Evolutionary conservation across 2,329 filamentous ascomycete genomes (phyloP), one percentile per base, ranked within the genome.

Genomic region (Beauveria pseudobassiana): DNA sequence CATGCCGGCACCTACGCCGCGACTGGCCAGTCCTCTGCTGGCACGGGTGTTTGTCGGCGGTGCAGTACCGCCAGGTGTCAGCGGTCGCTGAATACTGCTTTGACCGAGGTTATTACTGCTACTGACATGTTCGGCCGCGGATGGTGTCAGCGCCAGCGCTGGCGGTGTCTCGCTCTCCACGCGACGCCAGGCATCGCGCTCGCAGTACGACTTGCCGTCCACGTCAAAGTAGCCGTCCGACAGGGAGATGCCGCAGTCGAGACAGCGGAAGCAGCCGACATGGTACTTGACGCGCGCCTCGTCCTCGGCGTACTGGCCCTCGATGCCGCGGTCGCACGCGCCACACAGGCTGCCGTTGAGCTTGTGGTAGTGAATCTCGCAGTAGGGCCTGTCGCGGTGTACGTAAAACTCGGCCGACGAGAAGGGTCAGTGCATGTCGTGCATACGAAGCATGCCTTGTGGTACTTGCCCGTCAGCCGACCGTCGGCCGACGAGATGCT

Each of bases 381-480:
- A 98, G 75, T 93, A 97, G 0, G 95, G 95, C 63, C 86, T 82
- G 75, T 99, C 91, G 65, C 89, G 77, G 63, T 92, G 84, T 12
- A 99, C 93, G 72, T 99, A 99, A 69, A 98, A 98, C 63, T 95
- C 92, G 1, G 91, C 84, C 0, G 92, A 96, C 22, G 87, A 80
- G 71, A 98, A 99, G 1, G 92, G 88, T 59, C 87, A 12, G 80
- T 79, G 77, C 95, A 99, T 1, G 89, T 92, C 5, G 86, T 84
- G 80, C 95, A 99, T 12, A 93, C 90, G 71, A 99, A 98, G 73
- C 93, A 99, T 5, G 88, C 84, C 73, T 96, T 96, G 80, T 99
- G 95, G 74, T 96, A 99, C 65, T 92, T 88, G 10, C 95, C 95
- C 0, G 91, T 96, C 26, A 99, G 80, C 26, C 93, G 87, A 18